phyloP scores from a whole-genome alignment of 2,329 filamentous ascomycete genomes.

The Phialophora tarda region DNA sequence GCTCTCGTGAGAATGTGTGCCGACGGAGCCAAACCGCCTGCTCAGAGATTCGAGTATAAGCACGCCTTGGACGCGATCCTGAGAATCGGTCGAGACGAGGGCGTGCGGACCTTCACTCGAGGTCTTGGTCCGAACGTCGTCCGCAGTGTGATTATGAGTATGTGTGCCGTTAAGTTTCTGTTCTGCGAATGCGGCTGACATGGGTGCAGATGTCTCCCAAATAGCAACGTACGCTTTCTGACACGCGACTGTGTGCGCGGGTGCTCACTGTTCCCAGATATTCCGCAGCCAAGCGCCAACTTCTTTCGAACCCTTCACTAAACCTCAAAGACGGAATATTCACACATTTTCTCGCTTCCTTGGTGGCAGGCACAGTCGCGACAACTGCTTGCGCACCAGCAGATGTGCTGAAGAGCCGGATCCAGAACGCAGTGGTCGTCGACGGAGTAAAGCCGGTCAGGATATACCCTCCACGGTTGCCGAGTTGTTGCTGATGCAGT shows the following conservation, averaged over 20 bases:
- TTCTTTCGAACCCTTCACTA: constrained; percentile 26
- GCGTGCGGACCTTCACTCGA: constrained; percentile 29
- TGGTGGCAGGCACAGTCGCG: constrained; percentile 32
- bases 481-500: constrained; percentile 10
- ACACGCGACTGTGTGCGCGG: neutral
- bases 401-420: constrained; percentile 32
- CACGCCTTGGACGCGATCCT: constrained; percentile 29
- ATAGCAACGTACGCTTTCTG: constrained; percentile 29
- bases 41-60: constrained; percentile 30
- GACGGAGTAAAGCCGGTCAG: constrained; percentile 31
- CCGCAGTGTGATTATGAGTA: constrained; percentile 35
- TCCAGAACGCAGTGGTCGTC: constrained; percentile 31
- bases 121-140: constrained; percentile 31
- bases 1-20: constrained; percentile 34
- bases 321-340: constrained; percentile 30
- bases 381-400: constrained; percentile 34
- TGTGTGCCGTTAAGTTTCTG: constrained; percentile 1
- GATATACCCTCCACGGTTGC: neutral
- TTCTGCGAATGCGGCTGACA: constrained; percentile 4
- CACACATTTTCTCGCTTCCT: constrained; percentile 32
- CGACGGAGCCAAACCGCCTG: constrained; percentile 29
- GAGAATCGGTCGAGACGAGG: constrained; percentile 32
- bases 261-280: constrained; percentile 23
- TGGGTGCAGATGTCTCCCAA: constrained; percentile 27
- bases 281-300: constrained; percentile 31